Conservation (phyloP, 2,329 filamentous ascomycete genomes). For the Talaromyces pinophilus region DNA sequence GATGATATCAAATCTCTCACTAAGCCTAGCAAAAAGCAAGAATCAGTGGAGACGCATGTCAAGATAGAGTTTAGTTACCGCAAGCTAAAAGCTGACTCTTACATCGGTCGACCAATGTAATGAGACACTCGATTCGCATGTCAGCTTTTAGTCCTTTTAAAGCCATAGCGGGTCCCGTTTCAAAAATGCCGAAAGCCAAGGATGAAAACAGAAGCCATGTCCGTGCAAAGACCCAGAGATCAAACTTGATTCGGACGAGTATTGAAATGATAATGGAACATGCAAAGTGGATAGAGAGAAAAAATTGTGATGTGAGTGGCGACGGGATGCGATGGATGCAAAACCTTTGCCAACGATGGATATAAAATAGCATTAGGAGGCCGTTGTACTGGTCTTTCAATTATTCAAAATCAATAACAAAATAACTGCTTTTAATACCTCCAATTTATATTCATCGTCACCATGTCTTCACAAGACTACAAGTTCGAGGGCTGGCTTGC, state of each 20-base stretch:
- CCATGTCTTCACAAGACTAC: conserved; percentile 17
- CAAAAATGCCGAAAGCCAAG: background rate
- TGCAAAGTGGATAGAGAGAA: background rate
- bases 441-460: background rate
- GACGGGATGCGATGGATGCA: background rate
- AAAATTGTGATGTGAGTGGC: background rate
- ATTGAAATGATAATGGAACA: background rate
- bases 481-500: conserved; percentile 21
- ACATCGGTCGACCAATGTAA: background rate
- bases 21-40: background rate
- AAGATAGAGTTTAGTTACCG: conserved; percentile 5
- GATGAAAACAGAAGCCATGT: background rate
- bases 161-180: background rate
- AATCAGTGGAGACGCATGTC: background rate
- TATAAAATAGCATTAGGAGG: background rate
- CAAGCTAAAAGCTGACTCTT: conserved; percentile 7
- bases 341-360: background rate
- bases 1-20: background rate
- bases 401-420: background rate
- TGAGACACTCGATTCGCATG: background rate
- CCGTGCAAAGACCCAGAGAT: background rate
- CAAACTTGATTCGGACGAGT: background rate
- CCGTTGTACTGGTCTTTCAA: background rate
- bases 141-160: background rate
- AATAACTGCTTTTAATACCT: background rate